Base-by-base conservation (phyloP, 176 grass and related monocot genomes). In the Juncus effusus region DNA sequence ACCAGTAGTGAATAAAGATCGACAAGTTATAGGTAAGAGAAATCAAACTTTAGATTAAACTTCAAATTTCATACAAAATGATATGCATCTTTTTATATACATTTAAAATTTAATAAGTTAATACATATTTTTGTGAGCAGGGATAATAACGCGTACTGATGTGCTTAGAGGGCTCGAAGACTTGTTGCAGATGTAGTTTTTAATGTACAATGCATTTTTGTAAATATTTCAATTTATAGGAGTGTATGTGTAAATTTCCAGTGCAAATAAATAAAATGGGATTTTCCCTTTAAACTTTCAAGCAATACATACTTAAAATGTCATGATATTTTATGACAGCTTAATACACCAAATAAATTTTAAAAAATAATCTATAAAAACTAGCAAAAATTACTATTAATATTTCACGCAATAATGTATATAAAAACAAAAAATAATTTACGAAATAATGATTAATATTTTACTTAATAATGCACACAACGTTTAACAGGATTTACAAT, bases 131-230 rank as follows among this genome's bases (percentile, higher is more conserved):
- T 12, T 65, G 49, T 79, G 64, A 42, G 81, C 80, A 93, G 94
- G 94, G 67, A 93, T 99, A 76, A 65, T 99, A 65, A 90, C 88
- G 59, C 88, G 83, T 49, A 80, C 61, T 39, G 94, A 89, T 74
- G 81, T 99, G 72, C 86, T 92, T 37, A 80, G 77, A 6, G 85
- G 76, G 62, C 54, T 93, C 68, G 88, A 89, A 81, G 75, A 65
- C 62, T 40, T 89, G 75, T 63, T 85, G 72, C 78, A 74, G 79
- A 65, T 58, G 57, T 86, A 85, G 16, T 40, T 41, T 71, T 69
- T 12, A 38, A 67, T 51, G 64, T 11, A 12, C 6, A 11, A 54
- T 36, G 4, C 36, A 42, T 35, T 76, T 72, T 67, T 68, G 42
- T 65, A 78, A 16, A 64, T 39, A 59, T 49, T 83, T 70, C 72